These are phyloP conservation scores for Achlya hypogyna DNA, from an alignment of 352 stramenopile genomes.

Conservation along the genomic window DNA sequence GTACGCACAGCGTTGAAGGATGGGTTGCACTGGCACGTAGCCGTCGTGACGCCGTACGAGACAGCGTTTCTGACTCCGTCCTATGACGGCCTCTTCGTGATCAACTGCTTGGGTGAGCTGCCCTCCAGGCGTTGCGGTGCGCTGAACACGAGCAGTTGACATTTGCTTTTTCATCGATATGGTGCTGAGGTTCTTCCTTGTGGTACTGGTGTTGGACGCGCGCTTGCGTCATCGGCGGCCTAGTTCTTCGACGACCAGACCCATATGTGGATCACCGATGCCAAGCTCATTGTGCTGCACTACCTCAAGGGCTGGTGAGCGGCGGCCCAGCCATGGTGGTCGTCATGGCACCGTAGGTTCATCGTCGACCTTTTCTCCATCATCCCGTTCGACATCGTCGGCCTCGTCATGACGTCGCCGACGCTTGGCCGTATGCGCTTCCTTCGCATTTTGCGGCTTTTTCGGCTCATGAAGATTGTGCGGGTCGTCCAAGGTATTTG, in stretches of 20 bases:
- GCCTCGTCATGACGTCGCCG: not conserved
- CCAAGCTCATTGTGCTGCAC: not conserved
- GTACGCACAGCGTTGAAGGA: not conserved
- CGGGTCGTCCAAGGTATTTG: slow-evolving; percentile 5
- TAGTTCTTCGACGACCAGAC: slow-evolving; percentile 15
- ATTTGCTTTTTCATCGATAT: slow-evolving; percentile 10
- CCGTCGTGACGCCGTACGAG: slow-evolving; percentile 16
- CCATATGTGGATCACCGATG: slow-evolving; percentile 8
- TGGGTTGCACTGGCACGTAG: not conserved
- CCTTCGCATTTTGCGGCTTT: slow-evolving; percentile 1
- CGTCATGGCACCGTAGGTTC: slow-evolving; percentile 1
- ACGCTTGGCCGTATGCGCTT: slow-evolving; percentile 11
- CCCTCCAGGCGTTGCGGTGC: not conserved
- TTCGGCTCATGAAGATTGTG: slow-evolving; percentile 18
- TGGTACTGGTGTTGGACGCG: not conserved
- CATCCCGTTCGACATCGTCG: slow-evolving; percentile 11
- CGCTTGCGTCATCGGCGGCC: not conserved
- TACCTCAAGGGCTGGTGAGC: slow-evolving; percentile 11
- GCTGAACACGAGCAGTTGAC: slow-evolving; percentile 2
- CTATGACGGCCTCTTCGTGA: slow-evolving; percentile 3
- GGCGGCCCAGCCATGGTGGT: not conserved
- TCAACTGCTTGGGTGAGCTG: slow-evolving; percentile 8
- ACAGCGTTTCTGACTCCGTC: slow-evolving; percentile 1
- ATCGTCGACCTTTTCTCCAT: slow-evolving; percentile 14
- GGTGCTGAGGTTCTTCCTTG: slow-evolving; percentile 10